Evolutionary conservation across 1,284 basidiomycete species (phyloP).

Genomic region (Boletus semigastroideus): DNA sequence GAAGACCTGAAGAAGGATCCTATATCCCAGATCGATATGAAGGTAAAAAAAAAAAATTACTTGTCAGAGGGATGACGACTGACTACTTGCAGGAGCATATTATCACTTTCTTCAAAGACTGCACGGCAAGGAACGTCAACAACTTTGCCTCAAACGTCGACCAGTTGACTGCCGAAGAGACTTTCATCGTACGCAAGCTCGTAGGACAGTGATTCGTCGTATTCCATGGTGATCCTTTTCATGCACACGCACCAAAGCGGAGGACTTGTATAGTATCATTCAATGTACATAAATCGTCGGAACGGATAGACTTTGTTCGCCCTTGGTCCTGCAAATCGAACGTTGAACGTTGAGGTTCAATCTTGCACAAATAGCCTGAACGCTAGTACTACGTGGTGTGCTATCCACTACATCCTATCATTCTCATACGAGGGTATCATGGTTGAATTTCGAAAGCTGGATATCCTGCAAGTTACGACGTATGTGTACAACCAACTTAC

Average conservation of each 20-base stretch:
- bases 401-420: background rate
- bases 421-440: background rate
- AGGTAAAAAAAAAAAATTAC: constrained; percentile 50
- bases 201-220: constrained; percentile 34
- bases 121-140: constrained; percentile 63
- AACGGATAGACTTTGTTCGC: background rate
- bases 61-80: background rate
- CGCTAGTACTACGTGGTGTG: background rate
- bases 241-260: background rate
- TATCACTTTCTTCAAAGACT: constrained; percentile 66
- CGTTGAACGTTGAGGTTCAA: too few relatives aligned
- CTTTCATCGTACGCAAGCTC: constrained; percentile 61
- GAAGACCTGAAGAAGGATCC: constrained; percentile 88
- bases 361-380: background rate
- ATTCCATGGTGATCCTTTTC: background rate
- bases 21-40: constrained; percentile 86
- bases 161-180: constrained; percentile 68
- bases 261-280: constrained; percentile 10
- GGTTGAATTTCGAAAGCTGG: background rate
- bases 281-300: constrained; percentile 6
- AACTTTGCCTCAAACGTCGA: constrained; percentile 66
- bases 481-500: constrained; percentile 4
- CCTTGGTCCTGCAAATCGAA: background rate
- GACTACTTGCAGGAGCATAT: constrained; percentile 57
- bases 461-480: background rate